Evolutionary conservation across 208 protist species (phyloP).

Genomic region (Trypanosoma avium): DNA sequence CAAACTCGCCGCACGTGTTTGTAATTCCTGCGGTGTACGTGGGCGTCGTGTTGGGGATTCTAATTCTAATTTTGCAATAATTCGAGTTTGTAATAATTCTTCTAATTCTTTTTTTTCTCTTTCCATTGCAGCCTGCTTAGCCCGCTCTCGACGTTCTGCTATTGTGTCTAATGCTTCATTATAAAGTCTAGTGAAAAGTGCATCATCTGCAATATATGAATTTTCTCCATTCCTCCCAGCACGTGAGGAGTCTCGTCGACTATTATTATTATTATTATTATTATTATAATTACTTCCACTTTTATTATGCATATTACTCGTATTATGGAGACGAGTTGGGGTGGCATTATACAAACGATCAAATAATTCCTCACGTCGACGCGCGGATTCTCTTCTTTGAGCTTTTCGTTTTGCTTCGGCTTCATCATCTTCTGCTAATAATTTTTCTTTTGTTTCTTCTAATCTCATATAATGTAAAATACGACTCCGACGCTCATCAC

Average conservation of each 20-base stretch:
- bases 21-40: conserved; percentile 36
- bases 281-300: no score
- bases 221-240: background rate
- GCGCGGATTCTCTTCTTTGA: conserved; percentile 20
- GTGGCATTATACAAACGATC: conserved; percentile 53
- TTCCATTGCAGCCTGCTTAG: conserved; percentile 24
- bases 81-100: conserved; percentile 51
- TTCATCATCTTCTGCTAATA: conserved; percentile 57
- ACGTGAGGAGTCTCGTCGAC: background rate
- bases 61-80: conserved; percentile 43
- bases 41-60: conserved; percentile 27
- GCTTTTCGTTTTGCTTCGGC: conserved; percentile 29
- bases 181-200: conserved; percentile 36
- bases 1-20: conserved; percentile 37
- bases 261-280: conserved; percentile 8
- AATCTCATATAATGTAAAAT: conserved; percentile 53
- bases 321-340: conserved; percentile 8
- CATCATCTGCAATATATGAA: background rate
- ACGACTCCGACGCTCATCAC: conserved; percentile 54
- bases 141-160: conserved; percentile 20
- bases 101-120: conserved; percentile 46
- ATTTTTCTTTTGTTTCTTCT: conserved; percentile 42
- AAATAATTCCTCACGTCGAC: conserved; percentile 38
- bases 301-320: no score
- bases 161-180: conserved; percentile 26